Evolutionary conservation across 1,284 basidiomycete genomes (phyloP), one percentile per base, ranked within the genome.

Genomic region (Ceratobasidium sp.): DNA sequence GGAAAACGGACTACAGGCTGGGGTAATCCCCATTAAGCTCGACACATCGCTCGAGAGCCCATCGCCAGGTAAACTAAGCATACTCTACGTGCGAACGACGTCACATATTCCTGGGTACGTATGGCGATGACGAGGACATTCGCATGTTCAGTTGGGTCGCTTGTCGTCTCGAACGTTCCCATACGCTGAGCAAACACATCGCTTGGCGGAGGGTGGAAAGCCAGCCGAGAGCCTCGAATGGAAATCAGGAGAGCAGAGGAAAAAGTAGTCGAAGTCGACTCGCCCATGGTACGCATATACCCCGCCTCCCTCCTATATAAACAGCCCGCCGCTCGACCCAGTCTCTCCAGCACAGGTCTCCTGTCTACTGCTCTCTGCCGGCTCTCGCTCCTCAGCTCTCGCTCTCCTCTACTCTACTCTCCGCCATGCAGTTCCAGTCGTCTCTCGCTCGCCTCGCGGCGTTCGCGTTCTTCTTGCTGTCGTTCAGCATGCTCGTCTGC

Each of bases 321-420:
- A 17, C 52, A 42, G 54, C 54, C 56, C 40, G 20, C 54, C 50
- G 38, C 17, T 46, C 69, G 42, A 61, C 28, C 52, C 54, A 71
- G 69, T 71, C 52, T 71, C 69, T 6, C 17, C 69, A 71, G 54
- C 69, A 71, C 69, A 59, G 69, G 33, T 71, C 69, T 59, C 69
- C 69, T 71, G 38, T 59, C 69, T 71, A 42, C 69, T 57, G 54
- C 69, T 46, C 54, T 23, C 40, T 46, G 13, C 40, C 67, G 42
- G 67, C 67, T 70, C 23, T 71, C 40, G 62, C 38, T 17, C 38
- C 69, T 2, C 67, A 54, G 50, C 67, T 42, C 50, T 69, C 67
- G 10, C 12, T 26, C 52, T 28, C 52, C n/a, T 9, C 50, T 52
- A 26, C 52, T 71, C 40, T 26, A 23, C 33, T 13, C 3, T 71